These are phyloP conservation scores for Boletellus emodensis DNA, from an alignment of 768 basidiomycete species.

Conservation along the genomic window DNA sequence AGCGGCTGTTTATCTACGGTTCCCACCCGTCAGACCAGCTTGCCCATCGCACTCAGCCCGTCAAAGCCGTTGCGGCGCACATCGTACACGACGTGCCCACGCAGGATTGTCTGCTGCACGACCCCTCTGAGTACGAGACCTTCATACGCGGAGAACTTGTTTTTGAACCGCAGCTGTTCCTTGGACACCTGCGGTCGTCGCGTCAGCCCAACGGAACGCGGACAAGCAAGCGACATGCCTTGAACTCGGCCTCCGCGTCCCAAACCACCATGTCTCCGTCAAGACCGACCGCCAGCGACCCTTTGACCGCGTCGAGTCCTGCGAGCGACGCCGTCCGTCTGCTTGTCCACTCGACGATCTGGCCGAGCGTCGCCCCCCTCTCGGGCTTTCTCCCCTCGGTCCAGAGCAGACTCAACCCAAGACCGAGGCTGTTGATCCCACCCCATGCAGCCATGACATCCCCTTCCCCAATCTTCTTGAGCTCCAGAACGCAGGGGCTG, in stretches of 20 bases:
- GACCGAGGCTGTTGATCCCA: constrained; percentile 85
- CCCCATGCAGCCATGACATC: constrained; percentile 93
- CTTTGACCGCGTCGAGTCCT: constrained; percentile 66
- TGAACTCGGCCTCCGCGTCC: constrained; percentile 54
- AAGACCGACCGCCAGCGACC: constrained; percentile 63
- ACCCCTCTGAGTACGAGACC: constrained; percentile 65
- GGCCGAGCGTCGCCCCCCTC: constrained; percentile 49
- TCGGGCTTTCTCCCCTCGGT: constrained; percentile 64
- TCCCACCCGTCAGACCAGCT: constrained; percentile 30
- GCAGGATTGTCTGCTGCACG: constrained; percentile 77
- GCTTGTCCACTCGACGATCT: constrained; percentile 75
- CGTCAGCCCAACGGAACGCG: constrained; percentile 4
- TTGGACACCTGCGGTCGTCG: constrained; percentile 56
- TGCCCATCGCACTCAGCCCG: constrained; percentile 34
- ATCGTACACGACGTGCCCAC: constrained; percentile 69
- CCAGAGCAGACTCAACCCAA: constrained; percentile 87
- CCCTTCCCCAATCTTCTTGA: constrained; percentile 76
- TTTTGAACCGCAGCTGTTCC: constrained; percentile 80
- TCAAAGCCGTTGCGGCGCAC: constrained; percentile 32
- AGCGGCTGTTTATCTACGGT: not conserved
- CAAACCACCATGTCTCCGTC: constrained; percentile 89
- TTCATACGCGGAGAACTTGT: constrained; percentile 89
- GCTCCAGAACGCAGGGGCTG: constrained; percentile 78
- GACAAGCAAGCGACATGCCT: constrained; percentile 26
- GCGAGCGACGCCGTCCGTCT: constrained; percentile 75